Conservation (phyloP, 1,284 basidiomycete genomes). For the Moesziomyces sp. region DNA sequence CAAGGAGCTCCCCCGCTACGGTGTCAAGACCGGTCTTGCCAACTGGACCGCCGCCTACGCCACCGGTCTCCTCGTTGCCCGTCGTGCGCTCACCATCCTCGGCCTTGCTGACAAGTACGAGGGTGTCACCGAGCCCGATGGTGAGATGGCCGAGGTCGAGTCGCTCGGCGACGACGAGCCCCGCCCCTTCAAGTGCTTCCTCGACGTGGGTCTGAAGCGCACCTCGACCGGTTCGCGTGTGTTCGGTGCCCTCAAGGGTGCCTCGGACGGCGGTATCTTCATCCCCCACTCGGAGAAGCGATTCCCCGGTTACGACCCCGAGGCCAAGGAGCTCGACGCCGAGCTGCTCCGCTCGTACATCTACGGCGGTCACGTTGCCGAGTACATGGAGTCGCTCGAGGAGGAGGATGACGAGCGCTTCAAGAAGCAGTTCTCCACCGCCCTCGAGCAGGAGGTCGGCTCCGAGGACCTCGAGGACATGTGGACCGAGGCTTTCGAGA, state of each 20-base stretch:
- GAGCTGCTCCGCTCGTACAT: conserved; percentile 98
- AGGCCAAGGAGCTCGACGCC: conserved; percentile 91
- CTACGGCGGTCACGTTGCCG: conserved; percentile 95
- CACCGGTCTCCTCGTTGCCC: conserved; percentile 93
- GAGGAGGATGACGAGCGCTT: conserved; percentile 99
- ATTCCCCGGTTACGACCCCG: conserved; percentile 97
- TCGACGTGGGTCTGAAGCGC: conserved; percentile 97
- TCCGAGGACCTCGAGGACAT: conserved; percentile 98
- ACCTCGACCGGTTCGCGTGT: conserved; percentile 98
- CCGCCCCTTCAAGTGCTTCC: conserved; percentile 97
- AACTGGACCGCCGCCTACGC: conserved; percentile 99
- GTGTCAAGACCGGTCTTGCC: conserved; percentile 97
- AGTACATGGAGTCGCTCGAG: conserved; percentile 99
- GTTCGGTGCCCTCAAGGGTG: conserved; percentile 99
- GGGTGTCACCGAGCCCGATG: conserved; percentile 92
- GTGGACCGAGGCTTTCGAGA: conserved; percentile 80
- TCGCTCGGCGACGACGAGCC: conserved; percentile 90
- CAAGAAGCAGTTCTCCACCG: conserved; percentile 97
- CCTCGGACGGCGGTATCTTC: conserved; percentile 96
- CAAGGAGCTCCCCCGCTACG: conserved; percentile 91
- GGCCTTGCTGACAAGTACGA: conserved; percentile 98
- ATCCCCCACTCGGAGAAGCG: conserved; percentile 98
- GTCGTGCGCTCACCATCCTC: conserved; percentile 93
- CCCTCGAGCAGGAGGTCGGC: conserved; percentile 93
- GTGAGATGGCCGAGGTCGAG: conserved; percentile 84